These are phyloP conservation scores for Eremomyces bilateralis DNA, from an alignment of 495 filamentous ascomycete species.

Conservation along the genomic window DNA sequence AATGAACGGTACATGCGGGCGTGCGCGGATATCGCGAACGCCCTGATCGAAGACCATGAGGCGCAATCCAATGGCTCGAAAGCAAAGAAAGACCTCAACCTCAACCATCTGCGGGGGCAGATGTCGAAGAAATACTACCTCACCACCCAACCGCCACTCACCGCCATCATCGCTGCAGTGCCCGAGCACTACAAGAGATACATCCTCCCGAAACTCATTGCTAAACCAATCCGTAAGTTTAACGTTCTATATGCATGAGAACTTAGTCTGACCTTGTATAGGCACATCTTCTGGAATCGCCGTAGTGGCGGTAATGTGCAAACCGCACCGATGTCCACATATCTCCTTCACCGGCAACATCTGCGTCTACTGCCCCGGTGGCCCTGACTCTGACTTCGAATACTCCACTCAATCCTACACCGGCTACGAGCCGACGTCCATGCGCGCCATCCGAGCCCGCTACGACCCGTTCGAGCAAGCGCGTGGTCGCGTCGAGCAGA, in stretches of 20 bases:
- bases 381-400: slow-evolving; percentile 93
- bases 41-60: slow-evolving; percentile 84
- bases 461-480: slow-evolving; percentile 98
- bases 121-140: slow-evolving; percentile 81
- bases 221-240: slow-evolving; percentile 74
- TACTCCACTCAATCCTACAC: slow-evolving; percentile 98
- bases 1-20: slow-evolving; percentile 83
- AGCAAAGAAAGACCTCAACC: slow-evolving; percentile 68
- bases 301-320: slow-evolving; percentile 99
- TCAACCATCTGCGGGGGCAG: slow-evolving; percentile 72
- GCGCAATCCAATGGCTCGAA: slow-evolving; percentile 44
- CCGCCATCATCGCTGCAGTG: slow-evolving; percentile 90
- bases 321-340: slow-evolving; percentile 91
- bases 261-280: no score
- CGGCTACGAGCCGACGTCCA: slow-evolving; percentile 92
- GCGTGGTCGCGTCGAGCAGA: slow-evolving; percentile 83
- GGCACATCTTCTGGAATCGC: slow-evolving; percentile 90
- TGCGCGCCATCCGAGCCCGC: slow-evolving; percentile 90
- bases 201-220: slow-evolving; percentile 81
- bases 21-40: slow-evolving; percentile 85
- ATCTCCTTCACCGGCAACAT: slow-evolving; percentile 98
- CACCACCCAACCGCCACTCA: slow-evolving; percentile 67
- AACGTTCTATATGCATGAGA: slow-evolving; percentile 7
- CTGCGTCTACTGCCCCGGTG: slow-evolving; percentile 95
- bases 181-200: slow-evolving; percentile 99